Base-by-base conservation (phyloP, 345 rosid genomes). In the Passiflora organensis region DNA sequence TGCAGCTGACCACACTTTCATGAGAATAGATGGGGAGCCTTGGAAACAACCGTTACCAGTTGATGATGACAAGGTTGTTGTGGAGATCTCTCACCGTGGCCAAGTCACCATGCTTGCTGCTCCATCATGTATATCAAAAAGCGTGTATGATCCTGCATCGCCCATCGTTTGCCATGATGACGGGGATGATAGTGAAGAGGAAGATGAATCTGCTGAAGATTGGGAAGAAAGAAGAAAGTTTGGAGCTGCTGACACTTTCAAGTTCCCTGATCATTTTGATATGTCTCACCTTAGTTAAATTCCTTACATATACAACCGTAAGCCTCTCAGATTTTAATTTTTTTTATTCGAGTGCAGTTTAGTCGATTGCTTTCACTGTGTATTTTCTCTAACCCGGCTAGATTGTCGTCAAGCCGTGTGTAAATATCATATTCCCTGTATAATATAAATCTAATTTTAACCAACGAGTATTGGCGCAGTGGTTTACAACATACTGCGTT, bases 21-120 rank as follows among this genome's bases (percentile, higher is more conserved):
- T 82, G 88, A 82, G 91, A 32, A 76, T 85, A 14, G 91, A 85
- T 53, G 91, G 91, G 46, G 87, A 85, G 58, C 88, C 91, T 11
- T 82, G 91, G 91, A 82, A 82, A 71, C 91, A 85, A 56, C 91
- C 88, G 9, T 78, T 82, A 17, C 91, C 88, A 12, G 58, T 50
- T 3, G 82, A 76, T 21, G 85, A 82, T 4, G 84, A 85, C 67
- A 72, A 74, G 2, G 83, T 82, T 0, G 78, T 76, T 0, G 70
- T 85, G 28, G 91, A 85, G 65, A 80, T 85, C 17, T 80, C 91
- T 39, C 76, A 76, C 61, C 72, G 71, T 18, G 69, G 80, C 42
- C 87, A 82, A 74, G 85, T 80, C 25, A 76, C 62, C 59, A 78
- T 80, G 87, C 87, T 85, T 19, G 91, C 87, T 15, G 64, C 80